Evolutionary conservation across 441 rosid genomes (phyloP).

Genomic region (Flueggea neowawraea): DNA sequence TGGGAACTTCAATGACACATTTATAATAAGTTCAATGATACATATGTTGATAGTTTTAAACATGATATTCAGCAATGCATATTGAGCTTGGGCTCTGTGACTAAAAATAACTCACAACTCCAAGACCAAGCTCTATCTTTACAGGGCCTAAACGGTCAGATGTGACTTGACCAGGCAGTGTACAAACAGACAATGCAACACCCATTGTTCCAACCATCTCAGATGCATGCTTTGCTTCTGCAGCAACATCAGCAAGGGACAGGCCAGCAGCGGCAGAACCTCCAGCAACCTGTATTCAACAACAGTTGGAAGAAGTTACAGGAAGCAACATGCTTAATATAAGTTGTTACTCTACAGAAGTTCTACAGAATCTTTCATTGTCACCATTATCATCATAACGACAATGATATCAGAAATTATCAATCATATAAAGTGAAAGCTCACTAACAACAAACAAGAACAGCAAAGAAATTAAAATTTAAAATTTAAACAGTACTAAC

Average conservation of each 20-base stretch:
- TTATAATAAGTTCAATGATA: neutral
- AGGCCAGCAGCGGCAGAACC: slow-evolving; percentile 96
- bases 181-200: slow-evolving; percentile 91
- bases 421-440: neutral
- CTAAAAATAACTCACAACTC: slow-evolving; percentile 66
- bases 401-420: neutral
- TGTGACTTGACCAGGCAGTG: slow-evolving; percentile 86
- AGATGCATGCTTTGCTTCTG: slow-evolving; percentile 82
- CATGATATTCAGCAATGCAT: no score
- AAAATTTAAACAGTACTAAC: neutral
- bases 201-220: slow-evolving; percentile 98
- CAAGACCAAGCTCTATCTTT: slow-evolving; percentile 98
- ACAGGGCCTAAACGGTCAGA: slow-evolving; percentile 91
- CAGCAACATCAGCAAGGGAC: slow-evolving; percentile 73
- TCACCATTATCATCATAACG: neutral
- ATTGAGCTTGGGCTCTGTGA: neutral
- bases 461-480: no score
- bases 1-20: neutral
- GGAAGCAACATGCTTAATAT: neutral
- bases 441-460: no score
- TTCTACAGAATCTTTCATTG: no score
- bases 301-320: slow-evolving; percentile 14
- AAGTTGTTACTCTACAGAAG: neutral
- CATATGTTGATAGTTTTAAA: neutral
- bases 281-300: slow-evolving; percentile 77